Percentiles rank a stretch among this genome's conserved stretches.
Evolutionary conservation across 108 stramenopile genomes (phyloP).

Genomic region (Pseudonitzschia multistriata): DNA sequence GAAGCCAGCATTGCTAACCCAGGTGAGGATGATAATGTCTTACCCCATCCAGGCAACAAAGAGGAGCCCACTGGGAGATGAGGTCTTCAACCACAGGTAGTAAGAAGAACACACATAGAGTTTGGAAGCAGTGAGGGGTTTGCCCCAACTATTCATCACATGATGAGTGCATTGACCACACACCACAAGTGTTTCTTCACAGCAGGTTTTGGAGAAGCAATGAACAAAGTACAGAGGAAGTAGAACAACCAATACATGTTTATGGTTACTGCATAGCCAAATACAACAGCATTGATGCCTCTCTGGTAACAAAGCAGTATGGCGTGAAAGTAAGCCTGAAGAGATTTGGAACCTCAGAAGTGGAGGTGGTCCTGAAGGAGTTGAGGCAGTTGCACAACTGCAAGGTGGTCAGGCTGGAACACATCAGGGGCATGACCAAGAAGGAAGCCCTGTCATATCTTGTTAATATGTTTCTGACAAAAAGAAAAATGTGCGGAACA

Average conservation of each 20-base stretch:
- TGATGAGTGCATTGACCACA: neutral
- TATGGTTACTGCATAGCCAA: neutral
- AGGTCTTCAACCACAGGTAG: no score
- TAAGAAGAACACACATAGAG: neutral
- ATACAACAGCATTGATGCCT: neutral
- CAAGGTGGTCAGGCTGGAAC: conserved; percentile 26
- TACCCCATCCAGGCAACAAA: no score
- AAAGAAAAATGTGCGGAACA: conserved; percentile 35
- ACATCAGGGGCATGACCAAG: conserved; percentile 19
- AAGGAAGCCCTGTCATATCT: conserved; percentile 29
- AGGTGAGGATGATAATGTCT: no score
- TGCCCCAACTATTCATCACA: neutral
- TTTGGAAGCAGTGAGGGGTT: neutral
- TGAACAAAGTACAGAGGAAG: neutral
- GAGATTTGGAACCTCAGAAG: conserved; percentile 34
- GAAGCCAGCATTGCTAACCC: no score
- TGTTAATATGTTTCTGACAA: conserved; percentile 40
- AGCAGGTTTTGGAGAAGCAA: neutral
- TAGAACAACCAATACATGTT: neutral
- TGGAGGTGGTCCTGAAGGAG: conserved; percentile 36
- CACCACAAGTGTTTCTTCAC: neutral
- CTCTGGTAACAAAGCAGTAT: neutral
- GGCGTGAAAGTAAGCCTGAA: conserved; percentile 25
- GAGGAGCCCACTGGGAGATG: neutral
- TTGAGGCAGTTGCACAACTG: conserved; percentile 34